Conservation (phyloP, 495 filamentous ascomycete genomes). For the Aspergillus incahuasiensis region DNA sequence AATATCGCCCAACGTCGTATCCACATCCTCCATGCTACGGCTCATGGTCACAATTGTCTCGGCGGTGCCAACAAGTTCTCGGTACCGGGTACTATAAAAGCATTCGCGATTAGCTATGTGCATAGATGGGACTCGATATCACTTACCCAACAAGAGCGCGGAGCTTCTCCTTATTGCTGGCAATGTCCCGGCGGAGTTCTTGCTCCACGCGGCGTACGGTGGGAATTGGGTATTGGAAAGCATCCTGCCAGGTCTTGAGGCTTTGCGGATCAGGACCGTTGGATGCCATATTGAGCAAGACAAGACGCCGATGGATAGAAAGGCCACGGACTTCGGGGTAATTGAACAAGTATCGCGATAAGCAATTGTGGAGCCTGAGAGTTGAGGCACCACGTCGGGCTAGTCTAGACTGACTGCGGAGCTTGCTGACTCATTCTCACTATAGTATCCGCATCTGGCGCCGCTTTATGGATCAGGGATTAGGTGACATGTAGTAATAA, state of each 20-base stretch:
- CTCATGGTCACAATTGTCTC: slow-evolving; percentile 91
- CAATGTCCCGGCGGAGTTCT: slow-evolving; percentile 60
- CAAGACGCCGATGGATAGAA: slow-evolving; percentile 1
- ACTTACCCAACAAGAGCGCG: slow-evolving; percentile 82
- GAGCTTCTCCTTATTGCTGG: slow-evolving; percentile 81
- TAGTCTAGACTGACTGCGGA: slow-evolving; percentile 4
- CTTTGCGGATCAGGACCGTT: slow-evolving; percentile 55
- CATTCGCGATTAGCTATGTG: slow-evolving; percentile 12
- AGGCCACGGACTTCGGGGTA: not conserved
- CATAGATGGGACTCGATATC: not conserved
- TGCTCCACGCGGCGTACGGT: slow-evolving; percentile 59
- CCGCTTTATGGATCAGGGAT: too few relatives aligned
- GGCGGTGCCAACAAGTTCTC: slow-evolving; percentile 87
- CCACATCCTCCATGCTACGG: slow-evolving; percentile 65
- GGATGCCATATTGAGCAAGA: slow-evolving; percentile 45
- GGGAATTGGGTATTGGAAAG: slow-evolving; percentile 62
- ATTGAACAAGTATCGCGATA: slow-evolving; percentile 2
- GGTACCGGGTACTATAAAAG: slow-evolving; percentile 67
- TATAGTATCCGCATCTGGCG: too few relatives aligned
- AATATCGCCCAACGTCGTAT: slow-evolving; percentile 63
- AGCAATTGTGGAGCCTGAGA: slow-evolving; percentile 17
- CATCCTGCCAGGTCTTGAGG: slow-evolving; percentile 62
- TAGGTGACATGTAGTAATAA: too few relatives aligned
- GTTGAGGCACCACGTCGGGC: slow-evolving; percentile 21
- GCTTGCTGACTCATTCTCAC: too few relatives aligned